A percentile compares a stretch with the other conserved stretches of the same genome.
These are phyloP conservation scores for Aureobasidium mangrovei DNA, from an alignment of 2,329 filamentous ascomycete genomes.

Conservation along the genomic window DNA sequence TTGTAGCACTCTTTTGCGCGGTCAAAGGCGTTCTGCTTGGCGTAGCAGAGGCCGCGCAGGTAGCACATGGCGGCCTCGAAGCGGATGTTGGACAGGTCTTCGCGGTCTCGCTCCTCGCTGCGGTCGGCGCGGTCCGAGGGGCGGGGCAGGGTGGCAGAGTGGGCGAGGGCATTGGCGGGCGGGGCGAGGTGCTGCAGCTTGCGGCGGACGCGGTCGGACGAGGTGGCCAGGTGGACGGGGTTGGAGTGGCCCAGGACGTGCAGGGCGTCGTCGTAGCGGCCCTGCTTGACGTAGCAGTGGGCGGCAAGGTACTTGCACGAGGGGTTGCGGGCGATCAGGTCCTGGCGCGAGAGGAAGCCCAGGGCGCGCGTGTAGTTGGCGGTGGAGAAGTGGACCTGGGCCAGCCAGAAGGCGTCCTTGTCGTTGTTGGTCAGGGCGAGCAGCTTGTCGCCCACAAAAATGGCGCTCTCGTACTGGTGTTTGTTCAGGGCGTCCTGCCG, in stretches of 20 bases:
- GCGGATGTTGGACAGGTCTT: conserved; percentile 65
- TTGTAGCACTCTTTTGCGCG: conserved; percentile 98
- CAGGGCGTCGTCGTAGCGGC: conserved; percentile 81
- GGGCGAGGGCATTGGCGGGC: conserved; percentile 39
- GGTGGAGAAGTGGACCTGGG: conserved; percentile 94
- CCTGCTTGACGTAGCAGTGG: conserved; percentile 89
- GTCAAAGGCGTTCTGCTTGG: conserved; percentile 95
- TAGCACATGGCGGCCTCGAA: conserved; percentile 98
- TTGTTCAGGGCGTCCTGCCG: conserved; percentile 91
- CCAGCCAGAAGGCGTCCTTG: conserved; percentile 91
- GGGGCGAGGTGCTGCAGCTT: conserved; percentile 61
- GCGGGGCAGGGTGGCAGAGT: conserved; percentile 29
- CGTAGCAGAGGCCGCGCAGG: conserved; percentile 83
- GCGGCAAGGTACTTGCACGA: conserved; percentile 89
- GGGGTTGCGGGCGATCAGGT: conserved; percentile 70
- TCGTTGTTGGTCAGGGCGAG: conserved; percentile 88
- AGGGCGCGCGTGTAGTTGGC: conserved; percentile 92
- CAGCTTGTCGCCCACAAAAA: conserved; percentile 95
- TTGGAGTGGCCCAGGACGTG: conserved; percentile 82
- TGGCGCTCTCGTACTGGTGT: conserved; percentile 91
- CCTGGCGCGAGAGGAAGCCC: conserved; percentile 72
- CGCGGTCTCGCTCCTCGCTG: conserved; percentile 54
- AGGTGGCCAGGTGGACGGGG: conserved; percentile 75
- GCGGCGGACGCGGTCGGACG: conserved; percentile 54
- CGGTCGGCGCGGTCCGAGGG: conserved; percentile 45